Conservation (phyloP, 805 yeast species). For the Zygosaccharomyces bailii region DNA sequence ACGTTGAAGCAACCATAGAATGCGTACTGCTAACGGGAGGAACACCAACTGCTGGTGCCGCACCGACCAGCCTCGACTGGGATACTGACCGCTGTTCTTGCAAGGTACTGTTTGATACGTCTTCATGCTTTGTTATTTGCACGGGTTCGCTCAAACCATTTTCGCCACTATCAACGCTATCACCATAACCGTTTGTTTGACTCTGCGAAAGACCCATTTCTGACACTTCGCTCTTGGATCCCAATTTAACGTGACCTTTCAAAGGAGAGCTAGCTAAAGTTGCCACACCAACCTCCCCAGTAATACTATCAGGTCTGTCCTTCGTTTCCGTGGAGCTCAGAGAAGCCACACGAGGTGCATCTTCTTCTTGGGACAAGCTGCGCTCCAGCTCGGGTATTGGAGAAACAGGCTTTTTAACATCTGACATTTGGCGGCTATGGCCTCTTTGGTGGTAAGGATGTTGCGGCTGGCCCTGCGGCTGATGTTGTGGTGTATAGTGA, state of each 20-base stretch:
- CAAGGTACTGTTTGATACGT: neutral
- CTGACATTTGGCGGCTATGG: conserved; percentile 7
- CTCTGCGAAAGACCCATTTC: neutral
- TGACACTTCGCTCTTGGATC: neutral
- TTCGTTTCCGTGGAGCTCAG: conserved; percentile 11
- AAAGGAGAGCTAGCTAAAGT: conserved; percentile 24
- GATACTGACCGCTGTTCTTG: neutral
- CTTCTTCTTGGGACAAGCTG: neutral
- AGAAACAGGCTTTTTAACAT: conserved; percentile 15
- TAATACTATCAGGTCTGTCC: conserved; percentile 10
- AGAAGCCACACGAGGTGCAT: conserved; percentile 12
- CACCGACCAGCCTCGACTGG: neutral
- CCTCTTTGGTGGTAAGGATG: conserved; percentile 4
- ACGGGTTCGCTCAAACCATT: conserved; percentile 15
- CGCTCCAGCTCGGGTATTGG: conserved; percentile 14
- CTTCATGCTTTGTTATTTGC: conserved; percentile 10
- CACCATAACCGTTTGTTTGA: neutral
- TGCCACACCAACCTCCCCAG: conserved; percentile 20
- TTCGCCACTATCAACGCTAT: neutral
- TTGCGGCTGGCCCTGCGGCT: conserved; percentile 3
- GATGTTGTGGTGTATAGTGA: conserved; percentile 2
- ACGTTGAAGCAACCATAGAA: neutral
- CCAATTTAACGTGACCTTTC: conserved; percentile 19
- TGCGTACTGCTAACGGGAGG: neutral
- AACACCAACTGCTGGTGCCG: neutral